Evolutionary conservation across 2,329 filamentous ascomycete species (phyloP), one percentile per base, ranked within the genome.

Genomic region (Venturia effusa): DNA sequence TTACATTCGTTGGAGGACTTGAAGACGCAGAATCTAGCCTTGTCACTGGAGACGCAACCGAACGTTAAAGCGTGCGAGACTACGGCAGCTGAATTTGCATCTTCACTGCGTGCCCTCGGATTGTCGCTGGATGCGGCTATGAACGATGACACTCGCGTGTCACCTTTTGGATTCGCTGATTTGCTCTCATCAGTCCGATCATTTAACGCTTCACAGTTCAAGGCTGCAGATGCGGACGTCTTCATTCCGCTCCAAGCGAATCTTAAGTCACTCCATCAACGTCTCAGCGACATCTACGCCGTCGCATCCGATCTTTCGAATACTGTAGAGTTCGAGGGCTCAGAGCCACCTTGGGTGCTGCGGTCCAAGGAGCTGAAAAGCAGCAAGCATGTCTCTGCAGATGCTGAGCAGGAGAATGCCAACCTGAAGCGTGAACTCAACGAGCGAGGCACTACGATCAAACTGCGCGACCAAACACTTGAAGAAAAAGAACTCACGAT

Each of bases 401-500:
- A 96, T 70, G 86, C 88, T 0, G 91, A 96, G 71, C 89, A 93
- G 70, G 90, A 96, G 73, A 83, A 97, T 63, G 84, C 88, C 7
- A 85, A 87, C 24, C 80, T 96, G 64, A 90, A 88, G 69, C 89
- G 92, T 62, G 88, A 93, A 68, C 84, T 94, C 68, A 85, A 87
- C 68, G 90, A 93, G 70, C 86, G 88, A 24, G 88, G 89, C 3
- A 72, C 76, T 22, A 73, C 78, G 64, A 73, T 83, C 45, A 75
- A 73, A 64, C 70, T 75, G 64, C 75, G 76, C 51, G 90, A 96
- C 68, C 89, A 92, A 72, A 87, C 88, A 41, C 84, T 96, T 62
- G 92, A 95, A 74, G 93, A 95, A 65, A 83, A 90, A 30, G 84
- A 88, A n/a, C 88, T 97, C 68, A 92, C 94, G 74, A 96, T 97